A percentile compares a stretch with the other conserved stretches of the same genome.
Conservation (phyloP, 345 rosid species). For the Lumnitzera racemosa region DNA sequence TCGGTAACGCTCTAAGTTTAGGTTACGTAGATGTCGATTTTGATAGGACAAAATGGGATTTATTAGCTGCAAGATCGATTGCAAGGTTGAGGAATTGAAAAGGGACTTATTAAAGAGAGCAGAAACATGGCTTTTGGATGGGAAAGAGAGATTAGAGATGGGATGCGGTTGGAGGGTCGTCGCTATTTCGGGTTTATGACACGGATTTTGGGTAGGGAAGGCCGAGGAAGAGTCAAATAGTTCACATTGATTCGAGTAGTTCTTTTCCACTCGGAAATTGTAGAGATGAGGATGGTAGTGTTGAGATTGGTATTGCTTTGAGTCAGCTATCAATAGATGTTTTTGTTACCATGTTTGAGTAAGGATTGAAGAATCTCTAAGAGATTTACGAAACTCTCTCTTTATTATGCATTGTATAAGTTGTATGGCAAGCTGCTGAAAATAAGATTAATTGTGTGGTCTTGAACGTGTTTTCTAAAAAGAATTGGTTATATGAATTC, state of each 20-base stretch:
- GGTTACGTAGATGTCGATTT: neutral
- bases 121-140: neutral
- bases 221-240: neutral
- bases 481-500: too few species aligned
- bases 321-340: neutral
- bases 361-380: neutral
- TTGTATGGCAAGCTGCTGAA: neutral
- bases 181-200: neutral
- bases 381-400: neutral
- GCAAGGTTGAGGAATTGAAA: neutral
- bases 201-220: slow-evolving; percentile 5
- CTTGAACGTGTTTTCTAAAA: too few species aligned
- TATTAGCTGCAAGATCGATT: neutral
- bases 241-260: neutral
- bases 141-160: neutral
- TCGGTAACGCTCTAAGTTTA: neutral
- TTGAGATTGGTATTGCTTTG: slow-evolving; percentile 1
- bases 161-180: neutral
- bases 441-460: neutral
- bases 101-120: neutral
- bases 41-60: neutral
- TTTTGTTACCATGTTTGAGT: neutral
- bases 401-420: neutral
- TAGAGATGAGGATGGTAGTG: neutral
- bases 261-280: neutral